Evolutionary conservation across 2,329 filamentous ascomycete genomes (phyloP).

Genomic region (Fusarium bactridioides): DNA sequence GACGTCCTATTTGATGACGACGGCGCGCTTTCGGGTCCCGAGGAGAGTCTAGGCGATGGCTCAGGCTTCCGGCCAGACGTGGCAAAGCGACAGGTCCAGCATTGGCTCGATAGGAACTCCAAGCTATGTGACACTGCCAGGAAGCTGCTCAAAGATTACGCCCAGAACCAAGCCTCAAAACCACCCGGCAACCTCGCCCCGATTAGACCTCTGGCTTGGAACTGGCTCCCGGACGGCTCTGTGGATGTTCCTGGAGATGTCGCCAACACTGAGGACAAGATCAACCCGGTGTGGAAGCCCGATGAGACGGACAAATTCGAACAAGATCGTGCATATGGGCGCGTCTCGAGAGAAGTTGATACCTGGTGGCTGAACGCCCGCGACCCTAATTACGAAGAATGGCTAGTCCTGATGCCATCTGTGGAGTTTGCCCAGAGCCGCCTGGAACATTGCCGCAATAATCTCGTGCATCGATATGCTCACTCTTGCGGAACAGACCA

Average conservation of each 20-base stretch:
- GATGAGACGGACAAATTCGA: conserved; percentile 65
- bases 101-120: conserved; percentile 70
- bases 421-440: conserved; percentile 66
- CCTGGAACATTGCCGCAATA: conserved; percentile 66
- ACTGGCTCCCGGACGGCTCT: conserved; percentile 59
- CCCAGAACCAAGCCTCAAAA: conserved; percentile 57
- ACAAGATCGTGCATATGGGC: conserved; percentile 65
- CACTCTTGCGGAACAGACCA: conserved; percentile 54
- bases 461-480: conserved; percentile 64
- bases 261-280: conserved; percentile 52
- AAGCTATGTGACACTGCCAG: conserved; percentile 65
- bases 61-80: conserved; percentile 63
- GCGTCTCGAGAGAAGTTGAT: conserved; percentile 71
- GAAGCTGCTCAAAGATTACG: conserved; percentile 63
- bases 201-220: conserved; percentile 62
- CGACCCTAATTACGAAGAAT: conserved; percentile 67
- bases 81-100: conserved; percentile 66
- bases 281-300: conserved; percentile 59
- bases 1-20: conserved; percentile 70
- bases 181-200: conserved; percentile 59
- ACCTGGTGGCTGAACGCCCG: conserved; percentile 70
- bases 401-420: conserved; percentile 66
- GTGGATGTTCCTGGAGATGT: conserved; percentile 43
- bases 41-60: conserved; percentile 61
- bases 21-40: conserved; percentile 54